Conservation (phyloP, 306 rosid species). For the Quercus glauca region DNA sequence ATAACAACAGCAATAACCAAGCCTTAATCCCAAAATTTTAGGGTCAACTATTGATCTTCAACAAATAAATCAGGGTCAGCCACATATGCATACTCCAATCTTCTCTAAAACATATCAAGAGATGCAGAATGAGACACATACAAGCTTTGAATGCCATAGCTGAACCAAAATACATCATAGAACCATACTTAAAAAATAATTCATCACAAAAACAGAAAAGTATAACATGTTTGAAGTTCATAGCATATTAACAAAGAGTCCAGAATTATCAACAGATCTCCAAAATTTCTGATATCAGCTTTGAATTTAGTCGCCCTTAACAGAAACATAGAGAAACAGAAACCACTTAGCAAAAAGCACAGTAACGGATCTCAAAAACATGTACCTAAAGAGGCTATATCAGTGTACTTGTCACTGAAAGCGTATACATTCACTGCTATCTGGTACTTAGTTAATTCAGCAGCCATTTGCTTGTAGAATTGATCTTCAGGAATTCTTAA, state of each 20-base stretch:
- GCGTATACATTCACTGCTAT: conserved; percentile 80
- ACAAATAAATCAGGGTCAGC: no score
- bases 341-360: conserved; percentile 13
- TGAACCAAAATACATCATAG: not conserved
- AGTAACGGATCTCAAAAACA: conserved; percentile 2
- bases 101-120: conserved; percentile 6
- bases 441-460: conserved; percentile 92
- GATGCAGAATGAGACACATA: conserved; percentile 1
- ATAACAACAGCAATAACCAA: not conserved
- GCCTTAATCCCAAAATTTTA: no score
- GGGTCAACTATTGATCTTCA: no score
- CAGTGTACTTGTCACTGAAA: conserved; percentile 97
- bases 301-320: conserved; percentile 12
- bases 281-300: not conserved
- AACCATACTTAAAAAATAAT: conserved; percentile 8
- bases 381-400: conserved; percentile 92
- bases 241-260: conserved; percentile 7
- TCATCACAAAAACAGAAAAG: not conserved
- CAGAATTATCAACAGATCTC: conserved; percentile 15
- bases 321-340: not conserved
- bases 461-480: conserved; percentile 99
- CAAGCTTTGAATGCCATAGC: not conserved
- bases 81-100: not conserved
- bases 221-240: not conserved
- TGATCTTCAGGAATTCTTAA: conserved; percentile 94